Conservation (phyloP, 768 basidiomycete species). For the Hydnum rufescens region DNA sequence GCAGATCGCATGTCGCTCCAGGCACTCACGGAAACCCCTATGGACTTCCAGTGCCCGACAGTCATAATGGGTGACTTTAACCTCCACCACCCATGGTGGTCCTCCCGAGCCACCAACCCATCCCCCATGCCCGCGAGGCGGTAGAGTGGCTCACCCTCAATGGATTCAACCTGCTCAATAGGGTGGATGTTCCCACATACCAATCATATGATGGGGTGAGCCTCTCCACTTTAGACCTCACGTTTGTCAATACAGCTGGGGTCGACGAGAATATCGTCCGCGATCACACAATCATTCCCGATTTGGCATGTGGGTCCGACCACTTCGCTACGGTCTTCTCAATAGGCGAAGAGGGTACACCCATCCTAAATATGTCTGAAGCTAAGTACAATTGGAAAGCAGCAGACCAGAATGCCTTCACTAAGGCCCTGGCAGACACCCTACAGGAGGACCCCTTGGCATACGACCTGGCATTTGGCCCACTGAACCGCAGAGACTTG, state of each 20-base stretch:
- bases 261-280: background rate
- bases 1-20: background rate
- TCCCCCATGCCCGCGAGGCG: background rate
- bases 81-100: slow-evolving; percentile 3
- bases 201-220: slow-evolving; percentile 2
- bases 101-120: background rate
- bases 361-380: background rate
- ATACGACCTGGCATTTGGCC: background rate
- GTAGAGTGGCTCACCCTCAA: slow-evolving; percentile 4
- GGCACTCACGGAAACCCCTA: background rate
- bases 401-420: background rate
- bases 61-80: slow-evolving; percentile 8
- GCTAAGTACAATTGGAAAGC: slow-evolving; percentile 1
- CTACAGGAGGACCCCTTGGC: background rate
- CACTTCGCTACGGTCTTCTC: slow-evolving; percentile 1
- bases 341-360: background rate
- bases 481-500: background rate
- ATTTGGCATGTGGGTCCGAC: slow-evolving; percentile 1
- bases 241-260: slow-evolving; percentile 4
- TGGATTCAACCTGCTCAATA: slow-evolving; percentile 5
- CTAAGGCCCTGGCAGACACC: background rate
- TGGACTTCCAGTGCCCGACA: background rate
- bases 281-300: slow-evolving; percentile 4
- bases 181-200: background rate
- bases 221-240: slow-evolving; percentile 6